Evolutionary conservation across 2,329 filamentous ascomycete species (phyloP).

Genomic region (Ophiostoma novo-ulmi): DNA sequence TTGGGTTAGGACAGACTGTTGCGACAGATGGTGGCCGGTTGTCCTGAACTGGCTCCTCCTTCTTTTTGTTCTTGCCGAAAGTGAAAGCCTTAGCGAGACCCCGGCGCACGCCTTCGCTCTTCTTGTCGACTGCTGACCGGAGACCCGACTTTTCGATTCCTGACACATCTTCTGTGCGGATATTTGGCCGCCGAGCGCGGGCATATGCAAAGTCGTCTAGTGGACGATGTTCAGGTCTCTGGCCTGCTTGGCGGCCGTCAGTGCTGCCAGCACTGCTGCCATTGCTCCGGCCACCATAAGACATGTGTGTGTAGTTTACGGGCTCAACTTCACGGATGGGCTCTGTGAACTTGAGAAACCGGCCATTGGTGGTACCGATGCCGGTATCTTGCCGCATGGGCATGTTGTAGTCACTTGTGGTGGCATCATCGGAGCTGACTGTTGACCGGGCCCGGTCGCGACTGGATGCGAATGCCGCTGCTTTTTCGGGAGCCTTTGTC

Average conservation of each 20-base stretch:
- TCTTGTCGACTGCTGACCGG: constrained; percentile 49
- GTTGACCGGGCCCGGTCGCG: constrained; percentile 37
- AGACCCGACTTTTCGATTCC: constrained; percentile 53
- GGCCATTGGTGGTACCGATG: constrained; percentile 41
- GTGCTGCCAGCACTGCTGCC: constrained; percentile 38
- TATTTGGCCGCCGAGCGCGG: constrained; percentile 40
- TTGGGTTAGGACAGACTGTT: constrained; percentile 34
- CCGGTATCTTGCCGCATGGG: constrained; percentile 39
- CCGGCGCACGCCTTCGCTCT: constrained; percentile 50
- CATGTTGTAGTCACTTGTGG: constrained; percentile 37
- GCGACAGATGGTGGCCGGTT: constrained; percentile 36
- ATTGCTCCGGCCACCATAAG: constrained; percentile 35
- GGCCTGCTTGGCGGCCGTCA: constrained; percentile 34
- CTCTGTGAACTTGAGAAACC: constrained; percentile 45
- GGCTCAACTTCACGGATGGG: constrained; percentile 35
- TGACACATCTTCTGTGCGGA: constrained; percentile 48
- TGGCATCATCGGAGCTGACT: constrained; percentile 40
- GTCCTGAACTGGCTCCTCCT: constrained; percentile 30
- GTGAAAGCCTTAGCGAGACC: constrained; percentile 51
- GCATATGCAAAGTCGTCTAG: constrained; percentile 44
- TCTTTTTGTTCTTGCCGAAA: constrained; percentile 46
- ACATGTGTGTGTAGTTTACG: constrained; percentile 30
- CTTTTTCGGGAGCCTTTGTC: constrained; percentile 37
- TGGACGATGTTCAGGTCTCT: constrained; percentile 29
- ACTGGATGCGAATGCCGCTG: constrained; percentile 1